A percentile compares a stretch with the other conserved stretches of the same genome.
Conservation (phyloP, 148 eudicot species). For the Chenopodium berlandieri region DNA sequence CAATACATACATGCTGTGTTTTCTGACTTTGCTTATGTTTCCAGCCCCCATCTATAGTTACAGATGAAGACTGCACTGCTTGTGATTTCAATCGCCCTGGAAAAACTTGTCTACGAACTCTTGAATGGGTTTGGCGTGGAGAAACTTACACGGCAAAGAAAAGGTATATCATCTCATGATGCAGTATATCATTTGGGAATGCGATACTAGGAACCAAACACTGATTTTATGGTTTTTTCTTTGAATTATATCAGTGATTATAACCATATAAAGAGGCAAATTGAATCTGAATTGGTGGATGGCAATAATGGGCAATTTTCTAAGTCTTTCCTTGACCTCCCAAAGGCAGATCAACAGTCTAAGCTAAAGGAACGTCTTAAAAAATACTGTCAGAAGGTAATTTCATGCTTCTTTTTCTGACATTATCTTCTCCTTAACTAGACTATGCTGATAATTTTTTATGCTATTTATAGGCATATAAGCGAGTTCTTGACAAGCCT, state of each 20-base stretch:
- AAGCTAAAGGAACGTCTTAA: conserved; percentile 91
- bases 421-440: conserved; percentile 6
- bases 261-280: conserved; percentile 92
- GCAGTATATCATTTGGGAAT: conserved; percentile 19
- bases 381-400: conserved; percentile 94
- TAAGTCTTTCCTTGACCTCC: conserved; percentile 83
- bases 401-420: conserved; percentile 3
- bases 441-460: background rate
- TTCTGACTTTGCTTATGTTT: conserved; percentile 29
- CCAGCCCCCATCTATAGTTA: conserved; percentile 95
- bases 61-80: conserved; percentile 97
- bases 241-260: conserved; percentile 69
- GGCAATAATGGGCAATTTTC: conserved; percentile 50
- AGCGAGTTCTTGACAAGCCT: conserved; percentile 89
- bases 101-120: conserved; percentile 91
- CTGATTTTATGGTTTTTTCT: conserved; percentile 11
- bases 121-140: conserved; percentile 99
- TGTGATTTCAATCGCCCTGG: conserved; percentile 99
- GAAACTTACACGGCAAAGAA: conserved; percentile 92
- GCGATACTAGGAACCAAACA: conserved; percentile 10
- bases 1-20: background rate
- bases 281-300: conserved; percentile 84
- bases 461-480: conserved; percentile 61
- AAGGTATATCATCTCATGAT: conserved; percentile 52
- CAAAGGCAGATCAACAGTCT: conserved; percentile 82